These are phyloP conservation scores for Candida awuae DNA, from an alignment of 805 yeast species.

Conservation along the genomic window DNA sequence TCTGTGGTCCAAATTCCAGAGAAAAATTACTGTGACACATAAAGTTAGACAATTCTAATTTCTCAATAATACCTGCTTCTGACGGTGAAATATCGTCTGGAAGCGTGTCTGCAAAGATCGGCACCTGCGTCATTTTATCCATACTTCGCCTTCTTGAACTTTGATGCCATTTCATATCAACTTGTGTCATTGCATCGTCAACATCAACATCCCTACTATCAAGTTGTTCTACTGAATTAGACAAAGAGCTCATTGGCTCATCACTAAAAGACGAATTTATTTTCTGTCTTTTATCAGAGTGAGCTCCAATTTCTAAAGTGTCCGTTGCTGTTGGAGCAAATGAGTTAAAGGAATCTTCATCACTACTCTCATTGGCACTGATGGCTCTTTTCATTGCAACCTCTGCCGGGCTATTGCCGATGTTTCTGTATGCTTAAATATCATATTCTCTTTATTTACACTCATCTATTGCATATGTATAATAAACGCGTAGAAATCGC, in stretches of 20 bases:
- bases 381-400: too few relatives aligned
- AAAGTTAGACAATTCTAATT: conserved; percentile 60
- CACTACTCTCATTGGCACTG: too few relatives aligned
- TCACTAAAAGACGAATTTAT: background rate
- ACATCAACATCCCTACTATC: conserved; percentile 18
- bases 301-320: too few relatives aligned
- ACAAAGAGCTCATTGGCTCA: background rate
- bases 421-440: too few relatives aligned
- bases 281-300: background rate
- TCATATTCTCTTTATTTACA: too few relatives aligned
- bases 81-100: conserved; percentile 28
- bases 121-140: conserved; percentile 20
- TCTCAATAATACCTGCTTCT: conserved; percentile 60
- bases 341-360: too few relatives aligned
- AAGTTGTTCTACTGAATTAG: background rate
- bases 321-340: too few relatives aligned
- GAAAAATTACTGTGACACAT: conserved; percentile 87
- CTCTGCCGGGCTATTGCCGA: too few relatives aligned
- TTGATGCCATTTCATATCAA: conserved; percentile 17
- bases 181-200: conserved; percentile 24
- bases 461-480: too few relatives aligned
- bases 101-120: conserved; percentile 4
- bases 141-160: conserved; percentile 8
- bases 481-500: too few relatives aligned
- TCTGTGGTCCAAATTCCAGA: conserved; percentile 64